Conservation (phyloP, 2,329 filamentous ascomycete genomes). For the Chrysoporthe puriensis region DNA sequence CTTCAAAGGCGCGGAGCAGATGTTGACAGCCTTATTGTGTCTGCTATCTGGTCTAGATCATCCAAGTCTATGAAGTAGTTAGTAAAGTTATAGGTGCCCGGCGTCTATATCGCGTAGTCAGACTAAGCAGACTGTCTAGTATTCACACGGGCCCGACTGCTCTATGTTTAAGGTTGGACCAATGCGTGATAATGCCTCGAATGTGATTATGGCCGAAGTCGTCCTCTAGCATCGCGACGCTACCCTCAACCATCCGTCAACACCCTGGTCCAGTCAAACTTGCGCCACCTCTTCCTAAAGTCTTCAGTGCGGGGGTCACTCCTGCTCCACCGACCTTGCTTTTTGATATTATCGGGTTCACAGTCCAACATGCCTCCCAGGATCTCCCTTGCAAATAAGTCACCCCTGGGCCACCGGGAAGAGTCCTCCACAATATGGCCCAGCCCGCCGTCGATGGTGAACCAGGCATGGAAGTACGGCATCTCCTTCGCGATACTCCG, state of each 20-base stretch:
- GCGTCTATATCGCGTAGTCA: no score
- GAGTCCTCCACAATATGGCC: conserved; percentile 91
- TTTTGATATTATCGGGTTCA: conserved; percentile 82
- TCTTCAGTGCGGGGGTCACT: conserved; percentile 71
- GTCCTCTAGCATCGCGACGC: background rate
- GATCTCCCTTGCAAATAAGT: conserved; percentile 90
- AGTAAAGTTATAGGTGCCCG: no score
- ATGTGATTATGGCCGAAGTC: background rate
- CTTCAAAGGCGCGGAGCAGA: background rate
- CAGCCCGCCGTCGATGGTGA: conserved; percentile 86
- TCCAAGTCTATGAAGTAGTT: no score
- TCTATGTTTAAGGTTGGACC: no score
- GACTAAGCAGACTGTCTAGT: no score
- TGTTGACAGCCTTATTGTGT: background rate
- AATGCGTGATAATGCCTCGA: no score
- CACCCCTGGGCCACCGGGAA: conserved; percentile 83
- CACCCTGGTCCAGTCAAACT: conserved; percentile 84
- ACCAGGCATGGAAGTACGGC: conserved; percentile 99
- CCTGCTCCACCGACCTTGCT: conserved; percentile 82
- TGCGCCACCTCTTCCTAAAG: conserved; percentile 85
- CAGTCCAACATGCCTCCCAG: conserved; percentile 90
- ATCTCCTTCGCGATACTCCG: conserved; percentile 87
- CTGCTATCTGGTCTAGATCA: background rate
- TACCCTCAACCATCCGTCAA: conserved; percentile 44
- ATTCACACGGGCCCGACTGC: background rate